These are phyloP conservation scores for Eucalyptus curtisii DNA, from an alignment of 345 rosid species.

Conservation along the genomic window DNA sequence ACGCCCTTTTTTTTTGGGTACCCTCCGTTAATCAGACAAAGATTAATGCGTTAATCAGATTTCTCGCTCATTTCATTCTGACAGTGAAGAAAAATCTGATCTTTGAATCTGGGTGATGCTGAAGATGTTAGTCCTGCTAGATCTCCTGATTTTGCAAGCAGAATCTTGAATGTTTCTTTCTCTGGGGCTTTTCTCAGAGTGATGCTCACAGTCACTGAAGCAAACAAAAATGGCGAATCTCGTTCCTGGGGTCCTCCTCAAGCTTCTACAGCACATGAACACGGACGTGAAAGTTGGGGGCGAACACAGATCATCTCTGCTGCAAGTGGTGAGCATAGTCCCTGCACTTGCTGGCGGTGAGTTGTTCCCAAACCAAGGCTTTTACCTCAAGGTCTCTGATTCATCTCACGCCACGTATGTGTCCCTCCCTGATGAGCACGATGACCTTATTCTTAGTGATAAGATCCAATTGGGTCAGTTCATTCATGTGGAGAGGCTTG, in stretches of 20 bases:
- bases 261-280: constrained; percentile 94
- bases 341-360: constrained; percentile 98
- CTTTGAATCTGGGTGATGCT: not conserved
- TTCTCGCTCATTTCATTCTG: not conserved
- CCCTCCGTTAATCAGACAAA: not conserved
- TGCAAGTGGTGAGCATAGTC: constrained; percentile 91
- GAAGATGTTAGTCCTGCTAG: not conserved
- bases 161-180: not conserved
- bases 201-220: not conserved
- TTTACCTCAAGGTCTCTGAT: constrained; percentile 94
- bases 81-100: not conserved
- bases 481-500: constrained; percentile 87
- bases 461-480: constrained; percentile 94
- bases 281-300: constrained; percentile 96
- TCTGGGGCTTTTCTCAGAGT: not conserved
- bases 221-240: constrained; percentile 65
- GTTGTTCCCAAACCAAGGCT: constrained; percentile 83
- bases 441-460: constrained; percentile 90
- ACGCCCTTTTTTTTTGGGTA: not conserved
- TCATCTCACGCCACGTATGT: constrained; percentile 96
- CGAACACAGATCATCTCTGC: constrained; percentile 83
- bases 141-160: not conserved
- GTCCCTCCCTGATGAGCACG: constrained; percentile 90
- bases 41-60: not conserved
- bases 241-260: constrained; percentile 89